phyloP scores from a whole-genome alignment of 2,329 filamentous ascomycete species.

The Seiridium cupressi region DNA sequence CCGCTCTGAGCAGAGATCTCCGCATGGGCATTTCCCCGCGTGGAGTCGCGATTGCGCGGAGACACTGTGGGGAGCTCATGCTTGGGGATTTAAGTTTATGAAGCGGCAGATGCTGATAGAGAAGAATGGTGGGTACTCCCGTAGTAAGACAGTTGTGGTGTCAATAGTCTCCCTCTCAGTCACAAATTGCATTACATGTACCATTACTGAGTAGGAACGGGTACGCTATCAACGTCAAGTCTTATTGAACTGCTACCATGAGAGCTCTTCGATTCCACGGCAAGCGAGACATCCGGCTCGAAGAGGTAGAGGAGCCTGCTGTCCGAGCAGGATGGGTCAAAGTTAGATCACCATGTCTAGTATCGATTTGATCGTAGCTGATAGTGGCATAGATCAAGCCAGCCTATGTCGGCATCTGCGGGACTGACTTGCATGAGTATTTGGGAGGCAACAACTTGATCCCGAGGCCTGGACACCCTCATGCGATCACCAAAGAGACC shows the following conservation, averaged over 20 bases:
- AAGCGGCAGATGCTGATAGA: too few relatives aligned
- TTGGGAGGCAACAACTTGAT: slow-evolving; percentile 24
- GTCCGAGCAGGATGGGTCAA: slow-evolving; percentile 5
- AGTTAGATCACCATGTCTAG: background rate
- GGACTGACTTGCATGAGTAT: slow-evolving; percentile 33
- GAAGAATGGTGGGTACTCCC: too few relatives aligned
- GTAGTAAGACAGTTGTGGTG: too few relatives aligned
- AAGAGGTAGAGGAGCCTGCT: background rate
- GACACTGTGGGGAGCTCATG: too few relatives aligned
- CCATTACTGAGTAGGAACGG: background rate
- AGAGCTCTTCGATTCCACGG: slow-evolving; percentile 3
- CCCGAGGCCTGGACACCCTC: slow-evolving; percentile 35
- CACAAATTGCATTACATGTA: background rate
- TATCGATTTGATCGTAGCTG: background rate
- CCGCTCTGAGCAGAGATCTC: too few relatives aligned
- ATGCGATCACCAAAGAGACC: slow-evolving; percentile 55
- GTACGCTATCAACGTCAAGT: too few relatives aligned
- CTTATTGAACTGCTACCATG: background rate
- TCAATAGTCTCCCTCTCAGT: too few relatives aligned
- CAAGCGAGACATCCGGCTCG: background rate
- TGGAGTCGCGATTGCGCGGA: too few relatives aligned
- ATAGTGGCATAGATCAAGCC: slow-evolving; percentile 10
- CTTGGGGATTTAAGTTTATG: too few relatives aligned
- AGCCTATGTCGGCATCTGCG: slow-evolving; percentile 32
- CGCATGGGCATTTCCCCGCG: too few relatives aligned